Base-by-base conservation (phyloP, 345 rosid species). In the Bruguiera gymnorhiza region DNA sequence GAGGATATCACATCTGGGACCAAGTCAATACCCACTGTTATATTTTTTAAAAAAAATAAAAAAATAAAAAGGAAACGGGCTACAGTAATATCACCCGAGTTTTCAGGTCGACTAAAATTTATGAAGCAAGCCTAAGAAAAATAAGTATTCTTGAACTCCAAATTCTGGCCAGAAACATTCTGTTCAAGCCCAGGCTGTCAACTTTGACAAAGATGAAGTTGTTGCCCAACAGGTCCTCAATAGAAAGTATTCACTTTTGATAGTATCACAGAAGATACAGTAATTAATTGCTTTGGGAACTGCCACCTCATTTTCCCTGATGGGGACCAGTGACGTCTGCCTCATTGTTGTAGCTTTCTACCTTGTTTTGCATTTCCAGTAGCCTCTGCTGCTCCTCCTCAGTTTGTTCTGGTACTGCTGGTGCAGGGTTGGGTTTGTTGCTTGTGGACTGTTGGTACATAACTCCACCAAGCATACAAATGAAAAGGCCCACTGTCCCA, bases 401-500 rank as follows among this genome's bases (percentile, higher is more conserved):
- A 53, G 72, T 58, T 72, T 81, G 80, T 67, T 62, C 60, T 29
- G 72, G 80, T 23, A 69, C 82, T 64, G 81, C 86, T 59, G 77
- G 73, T 8, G 63, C 81, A 58, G 82, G 64, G 73, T 79, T 92
- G 0, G 97, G 93, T 81, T 86, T 92, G 70, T 80, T 85, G 78
- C 83, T 78, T 0, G 96, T 83, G 60, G 94, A 86, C 81, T 87
- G 97, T 76, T 92, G 98, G 80, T 95, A 95, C 91, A 95, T 74
- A 63, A 92, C 78, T 13, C 99, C 99, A 46, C 99, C 98, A 29
- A 79, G 15, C 92, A 95, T 90, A 79, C 99, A 92, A 66, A 95
- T 83, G 84, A 95, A 83, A 50, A 95, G 88, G 31, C 98, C 99
- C 29, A 87, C 72, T 0, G 99, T 95, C 21, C 99, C 98, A 21